Conservation (phyloP, 306 rosid genomes). For the Canavalia gladiata region DNA sequence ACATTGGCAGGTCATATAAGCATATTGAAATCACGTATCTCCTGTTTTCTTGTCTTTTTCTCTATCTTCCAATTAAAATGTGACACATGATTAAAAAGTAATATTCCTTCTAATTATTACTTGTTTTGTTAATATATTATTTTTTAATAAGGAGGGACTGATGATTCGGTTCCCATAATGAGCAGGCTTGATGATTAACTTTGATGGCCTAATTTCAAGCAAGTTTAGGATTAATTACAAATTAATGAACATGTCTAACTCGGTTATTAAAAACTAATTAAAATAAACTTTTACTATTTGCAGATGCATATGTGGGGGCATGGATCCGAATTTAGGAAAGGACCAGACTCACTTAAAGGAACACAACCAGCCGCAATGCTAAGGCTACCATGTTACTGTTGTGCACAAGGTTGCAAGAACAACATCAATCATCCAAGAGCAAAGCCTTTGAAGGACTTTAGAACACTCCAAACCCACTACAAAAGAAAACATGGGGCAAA, state of each 20-base stretch:
- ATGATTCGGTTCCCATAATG: neutral
- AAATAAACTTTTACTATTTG: neutral
- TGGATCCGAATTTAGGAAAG: conserved; percentile 89
- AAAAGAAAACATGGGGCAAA: conserved; percentile 90
- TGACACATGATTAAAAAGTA: neutral
- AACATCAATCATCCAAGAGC: conserved; percentile 92
- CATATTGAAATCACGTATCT: conserved; percentile 15
- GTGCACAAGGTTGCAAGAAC: conserved; percentile 92
- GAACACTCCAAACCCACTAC: conserved; percentile 96
- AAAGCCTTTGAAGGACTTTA: conserved; percentile 89
- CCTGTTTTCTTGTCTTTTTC: neutral
- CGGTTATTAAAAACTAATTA: conserved; percentile 8
- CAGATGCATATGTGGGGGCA: conserved; percentile 99
- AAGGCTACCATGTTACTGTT: conserved; percentile 91
- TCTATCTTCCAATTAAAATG: neutral
- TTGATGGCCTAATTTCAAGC: conserved; percentile 14
- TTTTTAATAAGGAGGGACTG: neutral
- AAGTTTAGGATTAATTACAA: conserved; percentile 13
- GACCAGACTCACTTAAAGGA: conserved; percentile 85
- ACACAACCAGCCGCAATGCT: conserved; percentile 97
- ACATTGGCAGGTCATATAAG: conserved; percentile 1
- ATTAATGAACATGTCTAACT: neutral
- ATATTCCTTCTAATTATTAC: neutral
- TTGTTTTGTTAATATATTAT: neutral
- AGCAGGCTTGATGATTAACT: neutral